These are phyloP conservation scores for Aspergillus ellipticus DNA, from an alignment of 495 filamentous ascomycete species.

Conservation along the genomic window DNA sequence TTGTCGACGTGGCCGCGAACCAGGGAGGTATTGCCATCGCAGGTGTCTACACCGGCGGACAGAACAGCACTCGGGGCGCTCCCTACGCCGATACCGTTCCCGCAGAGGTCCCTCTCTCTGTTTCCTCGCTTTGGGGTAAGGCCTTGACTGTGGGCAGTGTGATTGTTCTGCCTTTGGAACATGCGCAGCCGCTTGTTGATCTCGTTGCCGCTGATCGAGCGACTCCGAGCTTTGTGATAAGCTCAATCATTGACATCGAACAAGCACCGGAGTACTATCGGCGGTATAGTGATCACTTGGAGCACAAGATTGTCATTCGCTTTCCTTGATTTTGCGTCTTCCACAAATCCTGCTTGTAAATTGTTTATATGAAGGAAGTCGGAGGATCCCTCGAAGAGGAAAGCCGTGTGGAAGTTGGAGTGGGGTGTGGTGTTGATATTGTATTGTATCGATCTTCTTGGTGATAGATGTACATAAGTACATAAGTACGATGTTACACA, in stretches of 20 bases:
- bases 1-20: not conserved
- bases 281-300: slow-evolving; percentile 8
- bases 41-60: slow-evolving; percentile 9
- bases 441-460: too few relatives aligned
- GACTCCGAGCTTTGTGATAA: slow-evolving; percentile 17
- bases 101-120: slow-evolving; percentile 2
- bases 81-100: slow-evolving; percentile 1
- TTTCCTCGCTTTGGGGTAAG: slow-evolving; percentile 10
- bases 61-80: slow-evolving; percentile 3
- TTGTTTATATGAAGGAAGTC: too few relatives aligned
- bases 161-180: slow-evolving; percentile 6
- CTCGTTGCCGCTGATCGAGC: slow-evolving; percentile 7
- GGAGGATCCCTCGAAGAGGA: too few relatives aligned
- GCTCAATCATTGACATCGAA: slow-evolving; percentile 13
- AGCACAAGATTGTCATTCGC: slow-evolving; percentile 10
- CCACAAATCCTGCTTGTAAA: too few relatives aligned
- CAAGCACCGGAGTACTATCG: slow-evolving; percentile 6
- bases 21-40: slow-evolving; percentile 9
- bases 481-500: too few relatives aligned
- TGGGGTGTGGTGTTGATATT: too few relatives aligned
- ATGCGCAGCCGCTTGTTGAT: slow-evolving; percentile 12
- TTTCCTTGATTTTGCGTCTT: slow-evolving; percentile 11
- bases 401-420: too few relatives aligned
- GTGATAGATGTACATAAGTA: too few relatives aligned
- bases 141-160: slow-evolving; percentile 10